Percentiles rank a stretch among this genome's conserved stretches.
Evolutionary conservation across 805 yeast species (phyloP).

Genomic region (Candida pseudoglaebosa): DNA sequence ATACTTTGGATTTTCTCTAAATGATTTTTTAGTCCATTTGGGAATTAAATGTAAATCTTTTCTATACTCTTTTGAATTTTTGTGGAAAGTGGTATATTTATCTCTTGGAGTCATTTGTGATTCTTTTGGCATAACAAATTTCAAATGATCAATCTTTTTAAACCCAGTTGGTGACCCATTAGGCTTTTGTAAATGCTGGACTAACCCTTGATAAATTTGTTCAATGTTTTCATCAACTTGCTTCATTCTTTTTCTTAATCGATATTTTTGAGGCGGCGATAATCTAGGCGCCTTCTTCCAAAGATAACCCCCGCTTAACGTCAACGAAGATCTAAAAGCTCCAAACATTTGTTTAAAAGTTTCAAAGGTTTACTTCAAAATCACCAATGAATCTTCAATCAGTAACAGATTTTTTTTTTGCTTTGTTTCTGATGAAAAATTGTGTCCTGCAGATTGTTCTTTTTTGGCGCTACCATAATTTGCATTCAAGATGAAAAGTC

Average conservation of each 20-base stretch:
- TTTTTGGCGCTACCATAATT: background rate
- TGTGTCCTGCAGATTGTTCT: background rate
- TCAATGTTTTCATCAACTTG: slow-evolving; percentile 77
- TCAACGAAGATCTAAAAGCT: slow-evolving; percentile 59
- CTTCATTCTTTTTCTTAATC: slow-evolving; percentile 81
- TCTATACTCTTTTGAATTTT: slow-evolving; percentile 72
- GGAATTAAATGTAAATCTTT: slow-evolving; percentile 86
- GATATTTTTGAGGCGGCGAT: slow-evolving; percentile 73
- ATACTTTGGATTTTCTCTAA: slow-evolving; percentile 74
- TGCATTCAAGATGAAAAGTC: background rate
- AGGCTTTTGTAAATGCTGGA: slow-evolving; percentile 16
- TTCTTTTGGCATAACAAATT: slow-evolving; percentile 64
- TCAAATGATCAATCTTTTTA: slow-evolving; percentile 34
- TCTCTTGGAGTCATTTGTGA: slow-evolving; percentile 74
- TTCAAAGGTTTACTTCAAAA: background rate
- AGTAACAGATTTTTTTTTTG: no score
- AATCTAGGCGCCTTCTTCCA: slow-evolving; percentile 56
- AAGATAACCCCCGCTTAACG: slow-evolving; percentile 65
- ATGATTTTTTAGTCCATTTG: slow-evolving; percentile 83
- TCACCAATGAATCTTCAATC: background rate
- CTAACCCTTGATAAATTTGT: slow-evolving; percentile 44
- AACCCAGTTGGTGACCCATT: slow-evolving; percentile 32
- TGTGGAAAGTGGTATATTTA: slow-evolving; percentile 84
- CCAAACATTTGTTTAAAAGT: slow-evolving; percentile 51
- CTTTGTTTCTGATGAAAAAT: slow-evolving; percentile 1